Evolutionary conservation across 495 filamentous ascomycete species (phyloP), one percentile per base, ranked within the genome.

Genomic region (Trichoderma orchidacearum): DNA sequence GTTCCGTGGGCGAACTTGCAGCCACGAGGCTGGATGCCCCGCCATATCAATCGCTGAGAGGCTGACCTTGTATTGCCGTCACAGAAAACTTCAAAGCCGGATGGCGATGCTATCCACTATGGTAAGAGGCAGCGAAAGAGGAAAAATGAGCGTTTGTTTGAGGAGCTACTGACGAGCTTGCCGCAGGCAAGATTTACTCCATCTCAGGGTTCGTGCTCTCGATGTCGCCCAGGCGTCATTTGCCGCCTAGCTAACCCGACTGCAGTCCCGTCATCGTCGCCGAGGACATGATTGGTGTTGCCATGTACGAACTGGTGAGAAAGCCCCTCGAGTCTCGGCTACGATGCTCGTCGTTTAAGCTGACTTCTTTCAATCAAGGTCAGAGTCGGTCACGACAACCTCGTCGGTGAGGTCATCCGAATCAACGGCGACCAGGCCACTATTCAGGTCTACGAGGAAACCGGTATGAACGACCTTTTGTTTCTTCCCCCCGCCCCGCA

Each of bases 371-470:
- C 45, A 0, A 23, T 56, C n/a, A 66, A 86, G 86, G 85, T 90
- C 64, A 83, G 79, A 68, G 91, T 99, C 58, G 91, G 93, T 60
- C 83, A 95, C 65, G 89, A 95, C 68, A 73, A 81, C 55, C 80
- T 99, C 35, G 87, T 94, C 51, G 93, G 93, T 62, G 93, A 99
- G 73, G 92, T 99, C 70, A 99, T 99, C 80, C 85, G 94, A 64
- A 92, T 99, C 67, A 91, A 89, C 60, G 86, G 79, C 62, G 94
- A 97, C 68, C 94, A 90, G 73, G 90, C 89, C 58, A 96, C 90
- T 6, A 92, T 98, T 59, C 94, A 98, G 75, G 93, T 98, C 58
- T 98, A 98, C 74, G 93, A 98, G 65, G 93, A 98, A 73, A 98
- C 93, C 63, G 89, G 90, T 94, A 81, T 56, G 74, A n/a, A 56